Evolutionary conservation across 495 filamentous ascomycete species (phyloP).

Genomic region (Hyaloscypha hepaticicola): DNA sequence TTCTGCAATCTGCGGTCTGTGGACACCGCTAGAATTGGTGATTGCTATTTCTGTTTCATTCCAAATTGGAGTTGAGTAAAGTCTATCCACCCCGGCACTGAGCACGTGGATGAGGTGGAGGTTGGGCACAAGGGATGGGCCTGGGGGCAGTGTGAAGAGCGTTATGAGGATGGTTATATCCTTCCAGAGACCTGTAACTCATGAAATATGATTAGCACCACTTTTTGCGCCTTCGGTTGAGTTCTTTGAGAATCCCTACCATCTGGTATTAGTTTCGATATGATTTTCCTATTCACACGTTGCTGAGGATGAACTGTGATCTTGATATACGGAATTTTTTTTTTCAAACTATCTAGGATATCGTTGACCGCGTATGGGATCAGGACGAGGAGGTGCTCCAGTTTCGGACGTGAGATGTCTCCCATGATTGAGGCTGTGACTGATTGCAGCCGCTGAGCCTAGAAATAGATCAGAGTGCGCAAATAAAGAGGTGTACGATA

Average conservation of each 20-base stretch:
- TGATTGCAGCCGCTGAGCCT: too few species aligned
- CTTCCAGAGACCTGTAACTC: neutral
- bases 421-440: too few species aligned
- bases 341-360: too few species aligned
- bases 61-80: slow-evolving; percentile 6
- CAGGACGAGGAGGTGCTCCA: too few species aligned
- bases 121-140: slow-evolving; percentile 7
- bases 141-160: slow-evolving; percentile 3
- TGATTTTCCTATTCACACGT: too few species aligned
- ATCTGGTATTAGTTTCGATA: too few species aligned
- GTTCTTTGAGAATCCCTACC: neutral
- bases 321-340: too few species aligned
- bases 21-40: slow-evolving; percentile 50
- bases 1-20: slow-evolving; percentile 81
- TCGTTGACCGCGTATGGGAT: too few species aligned
- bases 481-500: too few species aligned
- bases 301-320: too few species aligned
- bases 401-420: too few species aligned
- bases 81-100: slow-evolving; percentile 9
- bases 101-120: slow-evolving; percentile 10
- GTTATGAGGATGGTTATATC: slow-evolving; percentile 10
- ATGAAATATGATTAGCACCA: neutral
- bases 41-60: slow-evolving; percentile 3
- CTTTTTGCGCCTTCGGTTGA: neutral
- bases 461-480: too few species aligned